These are phyloP conservation scores for Uronychia binucleata DNA, from an alignment of 73 alveolate genomes.

Conservation along the genomic window DNA sequence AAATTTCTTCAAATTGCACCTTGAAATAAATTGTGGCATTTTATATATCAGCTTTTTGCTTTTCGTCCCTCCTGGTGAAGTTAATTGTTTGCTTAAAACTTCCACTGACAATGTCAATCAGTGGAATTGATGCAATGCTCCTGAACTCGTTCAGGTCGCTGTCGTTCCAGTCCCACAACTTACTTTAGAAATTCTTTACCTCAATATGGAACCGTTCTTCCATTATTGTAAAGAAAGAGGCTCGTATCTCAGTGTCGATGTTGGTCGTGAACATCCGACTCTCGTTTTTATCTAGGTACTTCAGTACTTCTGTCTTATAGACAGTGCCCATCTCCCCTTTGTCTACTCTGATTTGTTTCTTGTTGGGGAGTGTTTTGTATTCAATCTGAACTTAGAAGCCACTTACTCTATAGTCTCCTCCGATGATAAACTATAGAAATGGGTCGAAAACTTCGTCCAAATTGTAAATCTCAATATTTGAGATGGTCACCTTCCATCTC, in stretches of 20 bases:
- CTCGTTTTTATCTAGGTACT: conserved; percentile 20
- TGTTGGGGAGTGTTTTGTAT: conserved; percentile 31
- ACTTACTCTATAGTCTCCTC: conserved; percentile 49
- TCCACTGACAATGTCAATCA: conserved; percentile 44
- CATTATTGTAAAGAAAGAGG: conserved; percentile 45
- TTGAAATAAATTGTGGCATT: conserved; percentile 15
- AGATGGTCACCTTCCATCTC: conserved; percentile 49
- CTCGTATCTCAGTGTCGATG: conserved; percentile 45
- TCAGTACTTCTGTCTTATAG: conserved; percentile 47
- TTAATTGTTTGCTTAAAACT: conserved; percentile 5
- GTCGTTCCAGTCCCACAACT: conserved; percentile 44
- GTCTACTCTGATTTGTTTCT: background rate
- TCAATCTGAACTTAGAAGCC: conserved; percentile 22
- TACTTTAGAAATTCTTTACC: conserved; percentile 28
- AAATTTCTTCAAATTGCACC: conserved; percentile 33
- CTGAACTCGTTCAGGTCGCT: conserved; percentile 27
- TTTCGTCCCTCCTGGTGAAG: background rate
- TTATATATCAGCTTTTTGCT: background rate
- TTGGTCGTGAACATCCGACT: conserved; percentile 19
- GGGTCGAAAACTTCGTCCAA: conserved; percentile 34
- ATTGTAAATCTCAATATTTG: conserved; percentile 38
- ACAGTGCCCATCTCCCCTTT: conserved; percentile 45
- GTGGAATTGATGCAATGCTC: conserved; percentile 33
- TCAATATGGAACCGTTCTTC: conserved; percentile 48
- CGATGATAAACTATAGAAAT: conserved; percentile 47